Base-by-base conservation (phyloP, 495 filamentous ascomycete genomes). In the Melanomma pulvis-pyrius region DNA sequence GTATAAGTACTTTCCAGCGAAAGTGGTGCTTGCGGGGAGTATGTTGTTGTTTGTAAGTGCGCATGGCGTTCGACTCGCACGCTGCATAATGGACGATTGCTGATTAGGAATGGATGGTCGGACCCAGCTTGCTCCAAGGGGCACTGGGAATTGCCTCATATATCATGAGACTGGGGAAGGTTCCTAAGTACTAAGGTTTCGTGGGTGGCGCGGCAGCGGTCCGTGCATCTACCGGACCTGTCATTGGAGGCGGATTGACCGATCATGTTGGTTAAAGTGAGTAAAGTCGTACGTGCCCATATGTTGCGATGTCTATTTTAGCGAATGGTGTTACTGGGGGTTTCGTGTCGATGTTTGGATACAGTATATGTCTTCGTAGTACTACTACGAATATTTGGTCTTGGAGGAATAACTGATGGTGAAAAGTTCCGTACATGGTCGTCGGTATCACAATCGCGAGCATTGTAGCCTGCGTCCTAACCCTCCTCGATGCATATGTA, bases 181-280 rank as follows among this genome's bases (percentile, higher is more conserved):
- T 65, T 0, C 59, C 66, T 0, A 6, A 64, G 24, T 64, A 69
- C 32, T 9, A 65, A 41, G 69, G 69, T 7, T 59, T 68, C 3
- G 48, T 78, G 11, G 50, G 59, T 1, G 71, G 72, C 19, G 72
- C 73, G 26, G 74, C 72, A 36, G 77, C 65, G 0, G 68, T 79
- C 30, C 54, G 72, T 0, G 62, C 63, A 1, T 59, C 69, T 22
- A 56, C 71, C 19, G 74, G 74, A 5, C 66, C 74, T 1, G 49
- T 71, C 0, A 32, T 75, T 2, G 74, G 74, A 1, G 74, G 74
- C 12, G 73, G 52, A 6, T 56, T 76, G 26, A 76, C 74, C 19
- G 54, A 73, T 13, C 44, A 63, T 21, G 67, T 54, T 0, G 54
- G 53, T 0, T 74, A 73, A 73, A 56, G 26, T 70, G 67, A 53